These are phyloP conservation scores for Saccharomyces pastorianus DNA, from an alignment of 1,139 yeast species.

Conservation along the genomic window DNA sequence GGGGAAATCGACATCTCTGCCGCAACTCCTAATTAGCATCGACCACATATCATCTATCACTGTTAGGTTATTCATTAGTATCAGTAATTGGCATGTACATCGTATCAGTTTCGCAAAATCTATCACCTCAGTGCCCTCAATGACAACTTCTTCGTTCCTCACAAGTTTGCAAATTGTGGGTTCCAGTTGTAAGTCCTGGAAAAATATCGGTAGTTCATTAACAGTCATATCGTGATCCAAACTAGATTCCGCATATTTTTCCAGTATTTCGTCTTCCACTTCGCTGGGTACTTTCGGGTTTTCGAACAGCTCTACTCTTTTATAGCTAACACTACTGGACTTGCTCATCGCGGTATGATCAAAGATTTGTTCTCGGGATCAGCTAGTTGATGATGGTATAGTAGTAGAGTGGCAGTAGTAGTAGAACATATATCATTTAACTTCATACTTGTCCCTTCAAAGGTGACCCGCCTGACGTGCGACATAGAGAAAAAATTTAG, in stretches of 20 bases:
- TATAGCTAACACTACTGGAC: conserved; percentile 9
- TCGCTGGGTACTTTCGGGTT: conserved; percentile 33
- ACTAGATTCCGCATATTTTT: conserved; percentile 34
- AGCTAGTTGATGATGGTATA: too few relatives aligned
- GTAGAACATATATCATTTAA: too few relatives aligned
- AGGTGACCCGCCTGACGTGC: background rate
- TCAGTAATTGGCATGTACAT: conserved; percentile 35
- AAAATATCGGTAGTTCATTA: conserved; percentile 27
- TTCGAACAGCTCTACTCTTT: conserved; percentile 26
- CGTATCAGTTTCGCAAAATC: conserved; percentile 40
- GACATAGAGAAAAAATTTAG: background rate
- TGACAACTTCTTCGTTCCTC: conserved; percentile 20
- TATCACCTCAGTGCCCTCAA: conserved; percentile 35
- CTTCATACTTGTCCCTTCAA: too few relatives aligned
- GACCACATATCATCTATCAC: conserved; percentile 37
- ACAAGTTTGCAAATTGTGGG: conserved; percentile 19
- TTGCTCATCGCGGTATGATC: conserved; percentile 1
- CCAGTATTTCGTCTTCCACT: conserved; percentile 37
- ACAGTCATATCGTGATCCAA: conserved; percentile 33
- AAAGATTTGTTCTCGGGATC: too few relatives aligned
- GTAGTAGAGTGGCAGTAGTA: background rate
- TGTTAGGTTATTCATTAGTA: conserved; percentile 33
- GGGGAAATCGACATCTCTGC: conserved; percentile 20
- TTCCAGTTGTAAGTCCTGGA: conserved; percentile 31
- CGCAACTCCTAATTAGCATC: conserved; percentile 27